Conservation (phyloP, 257 asterid genomes). For the Solanum bulbocastanum region DNA sequence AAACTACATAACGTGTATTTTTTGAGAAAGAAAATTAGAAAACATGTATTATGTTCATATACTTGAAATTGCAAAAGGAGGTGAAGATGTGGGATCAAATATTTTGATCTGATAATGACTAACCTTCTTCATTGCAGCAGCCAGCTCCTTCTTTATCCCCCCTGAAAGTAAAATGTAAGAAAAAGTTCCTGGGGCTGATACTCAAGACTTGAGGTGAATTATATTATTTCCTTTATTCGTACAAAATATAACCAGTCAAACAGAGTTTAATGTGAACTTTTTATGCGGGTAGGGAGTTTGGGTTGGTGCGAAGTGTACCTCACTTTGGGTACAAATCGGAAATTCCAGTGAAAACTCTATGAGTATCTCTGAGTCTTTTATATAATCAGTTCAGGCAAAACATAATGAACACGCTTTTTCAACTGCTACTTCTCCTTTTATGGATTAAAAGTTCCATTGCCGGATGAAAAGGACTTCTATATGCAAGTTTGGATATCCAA, state of each 20-base stretch:
- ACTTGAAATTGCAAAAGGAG: background rate
- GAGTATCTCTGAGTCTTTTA: background rate
- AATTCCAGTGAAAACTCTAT: background rate
- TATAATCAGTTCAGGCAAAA: background rate
- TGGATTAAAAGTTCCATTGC: background rate
- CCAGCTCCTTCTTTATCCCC: conserved; percentile 62
- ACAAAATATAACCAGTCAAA: background rate
- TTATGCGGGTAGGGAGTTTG: background rate
- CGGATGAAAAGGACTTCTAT: background rate
- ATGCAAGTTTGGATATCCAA: background rate
- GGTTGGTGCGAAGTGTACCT: background rate
- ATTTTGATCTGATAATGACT: conserved; percentile 9
- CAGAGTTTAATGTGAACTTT: background rate
- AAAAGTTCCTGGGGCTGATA: background rate
- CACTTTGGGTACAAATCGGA: background rate
- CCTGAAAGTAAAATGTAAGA: conserved; percentile 24
- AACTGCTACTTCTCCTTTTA: background rate
- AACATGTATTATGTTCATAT: background rate
- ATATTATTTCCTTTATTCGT: background rate
- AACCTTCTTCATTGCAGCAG: conserved; percentile 61
- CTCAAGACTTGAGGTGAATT: background rate
- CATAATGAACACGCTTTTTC: background rate
- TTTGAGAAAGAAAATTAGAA: background rate
- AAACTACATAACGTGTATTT: background rate
- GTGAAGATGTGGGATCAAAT: background rate